A percentile compares a stretch with the other conserved stretches of the same genome.
phyloP scores from a whole-genome alignment of 2,329 filamentous ascomycete species.

The Teratosphaeria gauchensis region DNA sequence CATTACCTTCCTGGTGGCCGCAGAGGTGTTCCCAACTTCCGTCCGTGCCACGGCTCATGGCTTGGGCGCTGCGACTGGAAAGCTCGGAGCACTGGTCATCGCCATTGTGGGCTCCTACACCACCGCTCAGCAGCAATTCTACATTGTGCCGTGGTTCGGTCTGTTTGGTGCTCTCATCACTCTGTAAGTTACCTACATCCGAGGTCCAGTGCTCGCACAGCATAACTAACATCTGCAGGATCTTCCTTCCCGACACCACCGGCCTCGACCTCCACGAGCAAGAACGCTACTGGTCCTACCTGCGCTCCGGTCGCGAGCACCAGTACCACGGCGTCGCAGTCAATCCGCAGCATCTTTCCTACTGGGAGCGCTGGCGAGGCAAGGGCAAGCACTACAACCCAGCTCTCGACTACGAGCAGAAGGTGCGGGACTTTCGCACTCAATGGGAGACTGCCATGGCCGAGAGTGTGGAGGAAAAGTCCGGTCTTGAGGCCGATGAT shows the following conservation, averaged over 20 bases:
- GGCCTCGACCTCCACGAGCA: background rate
- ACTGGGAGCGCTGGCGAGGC: slow-evolving; percentile 54
- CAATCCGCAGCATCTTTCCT: slow-evolving; percentile 70
- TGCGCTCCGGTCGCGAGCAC: slow-evolving; percentile 50
- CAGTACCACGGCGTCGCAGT: slow-evolving; percentile 89
- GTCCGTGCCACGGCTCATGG: slow-evolving; percentile 85
- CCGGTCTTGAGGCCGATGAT: slow-evolving; percentile 27
- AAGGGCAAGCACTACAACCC: slow-evolving; percentile 54
- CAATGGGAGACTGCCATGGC: slow-evolving; percentile 48
- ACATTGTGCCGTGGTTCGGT: slow-evolving; percentile 83
- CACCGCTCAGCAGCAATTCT: slow-evolving; percentile 1
- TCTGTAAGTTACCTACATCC: background rate
- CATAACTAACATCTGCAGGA: background rate
- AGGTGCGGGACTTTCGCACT: slow-evolving; percentile 64
- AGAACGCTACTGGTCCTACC: slow-evolving; percentile 2
- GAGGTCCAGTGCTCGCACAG: background rate
- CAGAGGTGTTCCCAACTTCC: slow-evolving; percentile 83
- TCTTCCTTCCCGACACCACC: background rate
- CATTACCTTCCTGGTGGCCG: slow-evolving; percentile 86
- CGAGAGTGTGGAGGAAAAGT: slow-evolving; percentile 42
- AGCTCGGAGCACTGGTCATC: slow-evolving; percentile 66
- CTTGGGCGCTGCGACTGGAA: slow-evolving; percentile 77
- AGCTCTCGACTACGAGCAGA: slow-evolving; percentile 69
- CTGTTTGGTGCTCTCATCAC: slow-evolving; percentile 62
- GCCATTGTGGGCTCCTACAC: slow-evolving; percentile 2